Percentiles rank a stretch among this genome's conserved stretches.
Evolutionary conservation across 805 yeast genomes (phyloP).

Genomic region (Blastobotrys muscicola): DNA sequence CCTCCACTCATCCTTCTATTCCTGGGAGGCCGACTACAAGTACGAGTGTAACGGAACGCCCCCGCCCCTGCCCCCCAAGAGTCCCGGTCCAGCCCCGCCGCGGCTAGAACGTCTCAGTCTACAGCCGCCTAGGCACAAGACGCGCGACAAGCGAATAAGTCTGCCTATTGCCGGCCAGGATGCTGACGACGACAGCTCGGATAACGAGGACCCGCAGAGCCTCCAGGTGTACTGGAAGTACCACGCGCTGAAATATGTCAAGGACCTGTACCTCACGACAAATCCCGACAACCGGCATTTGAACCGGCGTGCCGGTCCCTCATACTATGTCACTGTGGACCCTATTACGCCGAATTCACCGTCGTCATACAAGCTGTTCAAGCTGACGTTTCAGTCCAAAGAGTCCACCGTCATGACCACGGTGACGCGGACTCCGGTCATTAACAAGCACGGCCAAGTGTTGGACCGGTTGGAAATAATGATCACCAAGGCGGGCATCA

Average conservation of each 20-base stretch:
- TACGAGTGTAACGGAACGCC: no score
- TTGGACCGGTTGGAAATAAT: background rate
- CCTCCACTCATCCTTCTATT: no score
- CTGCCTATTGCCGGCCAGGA: no score
- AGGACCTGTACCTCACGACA: slow-evolving; percentile 52
- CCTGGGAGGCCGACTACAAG: no score
- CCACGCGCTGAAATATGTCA: slow-evolving; percentile 47
- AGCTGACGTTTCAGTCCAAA: slow-evolving; percentile 4
- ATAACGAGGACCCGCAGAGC: no score
- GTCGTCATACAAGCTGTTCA: slow-evolving; percentile 4
- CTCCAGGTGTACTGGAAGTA: slow-evolving; percentile 44
- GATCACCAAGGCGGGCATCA: background rate
- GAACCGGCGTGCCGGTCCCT: slow-evolving; percentile 52
- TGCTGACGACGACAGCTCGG: no score
- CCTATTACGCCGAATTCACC: no score
- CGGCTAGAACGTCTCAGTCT: no score
- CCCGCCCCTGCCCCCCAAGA: no score
- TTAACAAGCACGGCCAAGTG: background rate
- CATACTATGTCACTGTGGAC: slow-evolving; percentile 37
- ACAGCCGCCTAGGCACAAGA: no score
- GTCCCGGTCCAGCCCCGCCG: no score
- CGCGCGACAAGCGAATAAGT: no score
- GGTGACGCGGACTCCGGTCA: background rate
- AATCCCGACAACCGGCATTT: slow-evolving; percentile 55
- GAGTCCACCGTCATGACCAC: slow-evolving; percentile 4